A percentile compares a stretch with the other conserved stretches of the same genome.
Conservation (phyloP, 768 basidiomycete genomes). For the Mycena sanguinolenta region DNA sequence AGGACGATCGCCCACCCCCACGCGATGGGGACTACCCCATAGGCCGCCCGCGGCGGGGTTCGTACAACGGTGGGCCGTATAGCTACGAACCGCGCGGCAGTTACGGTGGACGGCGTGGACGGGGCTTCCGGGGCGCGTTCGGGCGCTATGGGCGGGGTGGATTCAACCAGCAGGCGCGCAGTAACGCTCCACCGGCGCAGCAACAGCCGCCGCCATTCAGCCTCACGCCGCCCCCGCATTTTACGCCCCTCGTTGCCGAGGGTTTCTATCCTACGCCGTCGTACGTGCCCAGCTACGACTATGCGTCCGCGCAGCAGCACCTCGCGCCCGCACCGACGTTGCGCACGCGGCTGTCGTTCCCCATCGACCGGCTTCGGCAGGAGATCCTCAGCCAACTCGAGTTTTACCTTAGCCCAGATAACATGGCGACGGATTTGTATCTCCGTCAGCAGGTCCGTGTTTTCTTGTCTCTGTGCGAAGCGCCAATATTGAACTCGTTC, state of each 20-base stretch:
- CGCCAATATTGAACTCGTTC: background rate
- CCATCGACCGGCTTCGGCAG: conserved; percentile 35
- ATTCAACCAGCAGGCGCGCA: conserved; percentile 19
- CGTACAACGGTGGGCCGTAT: conserved; percentile 23
- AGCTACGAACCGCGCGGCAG: conserved; percentile 34
- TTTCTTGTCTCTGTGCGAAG: background rate
- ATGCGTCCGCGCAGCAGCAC: conserved; percentile 5
- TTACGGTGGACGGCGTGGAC: conserved; percentile 27
- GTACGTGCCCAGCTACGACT: conserved; percentile 33
- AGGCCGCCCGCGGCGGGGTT: conserved; percentile 31
- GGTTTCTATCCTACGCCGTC: conserved; percentile 26
- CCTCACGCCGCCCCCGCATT: conserved; percentile 29
- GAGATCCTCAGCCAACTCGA: conserved; percentile 39
- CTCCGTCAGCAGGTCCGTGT: conserved; percentile 36
- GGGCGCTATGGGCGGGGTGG: conserved; percentile 21
- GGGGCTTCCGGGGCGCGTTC: conserved; percentile 20
- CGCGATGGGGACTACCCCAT: conserved; percentile 24
- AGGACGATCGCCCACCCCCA: conserved; percentile 21
- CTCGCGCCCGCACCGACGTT: conserved; percentile 28
- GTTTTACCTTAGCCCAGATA: conserved; percentile 38
- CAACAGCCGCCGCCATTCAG: conserved; percentile 28
- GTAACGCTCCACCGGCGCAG: conserved; percentile 1
- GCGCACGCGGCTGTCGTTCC: conserved; percentile 36
- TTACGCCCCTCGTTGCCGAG: conserved; percentile 30
- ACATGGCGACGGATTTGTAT: conserved; percentile 38